Evolutionary conservation across 495 filamentous ascomycete species (phyloP), one percentile per base, ranked within the genome.

Genomic region (Lophiotrema nucula): DNA sequence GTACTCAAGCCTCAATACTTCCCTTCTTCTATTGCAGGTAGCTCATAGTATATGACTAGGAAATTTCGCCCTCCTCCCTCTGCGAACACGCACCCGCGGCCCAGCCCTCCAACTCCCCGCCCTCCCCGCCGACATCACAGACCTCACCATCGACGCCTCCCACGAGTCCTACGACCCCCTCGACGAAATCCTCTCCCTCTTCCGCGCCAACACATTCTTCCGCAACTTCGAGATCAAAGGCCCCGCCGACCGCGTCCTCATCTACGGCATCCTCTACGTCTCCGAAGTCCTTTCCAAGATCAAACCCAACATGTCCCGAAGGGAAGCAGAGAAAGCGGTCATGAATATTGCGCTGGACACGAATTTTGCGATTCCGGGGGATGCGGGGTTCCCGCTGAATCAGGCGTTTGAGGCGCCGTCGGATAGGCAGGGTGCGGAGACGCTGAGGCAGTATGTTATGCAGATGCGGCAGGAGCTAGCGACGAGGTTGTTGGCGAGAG

Each of bases 151-250:
- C 60, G 86, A 95, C 71, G 83, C 89, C 31, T 87, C 91, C 68
- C 84, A 81, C 71, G 88, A 93, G 69, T 87, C 84, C 60, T 97
- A 97, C 77, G 93, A 98, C 79, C 85, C 91, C 50, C 80, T 97
- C 8, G 93, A 98, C 74, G 93, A 98, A 75, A 86, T 92, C 25
- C 81, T 98, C 45, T 84, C 83, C 2, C 83, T 97, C 25, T 98
- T 97, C 82, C 89, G 93, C 47, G 92, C 95, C 70, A 97, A 98
- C 77, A 97, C 93, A 37, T 85, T 98, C 69, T 98, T 98, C 79
- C 88, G 95, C 64, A 98, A 98, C 79, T 98, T 98, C 69, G 95
- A 97, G 79, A 96, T 97, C 82, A 91, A 95, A 70, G 93, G 93
- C 16, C 89, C 90, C 26, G 93, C 93, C 51, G 93, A 98, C 74